Conservation (phyloP, 768 basidiomycete species). For the Lactarius tabidus region DNA sequence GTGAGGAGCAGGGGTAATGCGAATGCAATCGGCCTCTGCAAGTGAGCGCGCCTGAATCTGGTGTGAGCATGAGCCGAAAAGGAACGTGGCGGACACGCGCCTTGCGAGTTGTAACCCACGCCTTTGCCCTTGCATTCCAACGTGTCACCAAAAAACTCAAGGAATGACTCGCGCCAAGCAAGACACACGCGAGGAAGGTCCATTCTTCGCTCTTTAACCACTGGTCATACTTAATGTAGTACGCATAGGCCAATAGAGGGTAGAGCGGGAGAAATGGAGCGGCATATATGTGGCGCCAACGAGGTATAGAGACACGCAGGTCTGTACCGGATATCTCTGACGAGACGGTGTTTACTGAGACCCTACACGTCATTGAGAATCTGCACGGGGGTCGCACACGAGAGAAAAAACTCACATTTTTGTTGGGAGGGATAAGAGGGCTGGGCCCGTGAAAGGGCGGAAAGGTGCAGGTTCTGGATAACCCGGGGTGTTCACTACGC, state of each 20-base stretch:
- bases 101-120: conserved; percentile 74
- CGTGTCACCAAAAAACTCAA: conserved; percentile 87
- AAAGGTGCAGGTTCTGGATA: not conserved
- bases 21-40: conserved; percentile 73
- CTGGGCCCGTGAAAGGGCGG: not conserved
- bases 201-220: conserved; percentile 95
- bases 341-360: conserved; percentile 52
- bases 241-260: conserved; percentile 83
- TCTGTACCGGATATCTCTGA: conserved; percentile 64
- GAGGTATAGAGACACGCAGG: conserved; percentile 62
- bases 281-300: conserved; percentile 68
- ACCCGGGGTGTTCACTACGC: not conserved
- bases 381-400: not conserved
- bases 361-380: conserved; percentile 30
- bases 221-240: conserved; percentile 84
- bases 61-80: not conserved
- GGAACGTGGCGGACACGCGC: conserved; percentile 39
- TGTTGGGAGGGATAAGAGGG: not conserved
- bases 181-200: conserved; percentile 91
- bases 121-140: conserved; percentile 80
- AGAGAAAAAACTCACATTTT: conserved; percentile 7
- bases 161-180: conserved; percentile 82
- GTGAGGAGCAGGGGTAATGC: conserved; percentile 74
- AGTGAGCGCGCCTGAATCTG: conserved; percentile 51
- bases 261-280: conserved; percentile 77